Evolutionary conservation across 2,329 filamentous ascomycete genomes (phyloP).

Genomic region (Penicillium expansum): DNA sequence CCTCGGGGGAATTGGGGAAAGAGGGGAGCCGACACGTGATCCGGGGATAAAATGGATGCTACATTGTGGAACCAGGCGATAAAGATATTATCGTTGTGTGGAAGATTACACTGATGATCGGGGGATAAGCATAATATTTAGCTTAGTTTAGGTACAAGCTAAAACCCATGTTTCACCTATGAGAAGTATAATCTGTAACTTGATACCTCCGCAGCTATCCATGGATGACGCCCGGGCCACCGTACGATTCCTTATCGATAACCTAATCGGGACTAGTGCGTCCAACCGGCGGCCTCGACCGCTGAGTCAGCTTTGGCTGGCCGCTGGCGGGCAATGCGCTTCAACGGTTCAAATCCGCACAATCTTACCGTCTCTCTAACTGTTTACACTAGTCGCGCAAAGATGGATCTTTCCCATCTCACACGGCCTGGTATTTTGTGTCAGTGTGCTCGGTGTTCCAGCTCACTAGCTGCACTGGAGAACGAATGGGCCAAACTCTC

Average conservation of each 20-base stretch:
- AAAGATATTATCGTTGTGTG: neutral
- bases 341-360: constrained; percentile 17
- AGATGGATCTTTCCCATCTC: constrained; percentile 38
- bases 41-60: neutral
- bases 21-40: constrained; percentile 12
- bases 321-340: neutral
- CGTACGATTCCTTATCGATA: constrained; percentile 19
- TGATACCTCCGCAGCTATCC: neutral
- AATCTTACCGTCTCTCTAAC: constrained; percentile 13
- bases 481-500: constrained; percentile 44
- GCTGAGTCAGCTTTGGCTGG: constrained; percentile 31
- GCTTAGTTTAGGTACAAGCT: neutral
- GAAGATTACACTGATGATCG: neutral
- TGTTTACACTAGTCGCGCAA: constrained; percentile 7
- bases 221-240: neutral
- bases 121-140: neutral
- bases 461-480: constrained; percentile 41
- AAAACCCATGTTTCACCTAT: neutral
- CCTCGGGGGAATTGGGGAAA: constrained; percentile 4
- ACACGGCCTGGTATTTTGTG: constrained; percentile 39
- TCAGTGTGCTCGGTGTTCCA: constrained; percentile 41
- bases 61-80: neutral
- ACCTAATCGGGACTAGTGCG: constrained; percentile 18
- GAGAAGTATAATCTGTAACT: neutral
- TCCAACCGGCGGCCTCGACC: constrained; percentile 15